Evolutionary conservation across 2,329 filamentous ascomycete genomes (phyloP).

Genomic region (Thielaviopsis populi): DNA sequence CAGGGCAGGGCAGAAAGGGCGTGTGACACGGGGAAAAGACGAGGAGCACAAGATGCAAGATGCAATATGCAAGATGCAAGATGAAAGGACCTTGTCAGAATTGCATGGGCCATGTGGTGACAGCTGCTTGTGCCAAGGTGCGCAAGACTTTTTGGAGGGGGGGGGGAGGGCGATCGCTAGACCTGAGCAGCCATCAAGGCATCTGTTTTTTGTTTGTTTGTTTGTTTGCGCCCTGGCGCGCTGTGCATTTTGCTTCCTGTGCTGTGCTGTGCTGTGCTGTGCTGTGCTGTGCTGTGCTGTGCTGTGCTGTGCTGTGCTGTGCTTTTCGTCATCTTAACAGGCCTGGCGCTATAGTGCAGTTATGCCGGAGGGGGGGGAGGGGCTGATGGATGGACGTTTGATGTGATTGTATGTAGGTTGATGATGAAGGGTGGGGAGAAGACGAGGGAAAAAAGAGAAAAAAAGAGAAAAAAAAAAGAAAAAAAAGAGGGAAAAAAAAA

Average conservation of each 20-base stretch:
- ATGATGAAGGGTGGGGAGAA: neutral
- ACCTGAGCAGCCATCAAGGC: too few species aligned
- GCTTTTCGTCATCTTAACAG: neutral
- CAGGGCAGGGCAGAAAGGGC: neutral
- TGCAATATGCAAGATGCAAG: neutral
- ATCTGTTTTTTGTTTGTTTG: neutral
- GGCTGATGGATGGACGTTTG: too few species aligned
- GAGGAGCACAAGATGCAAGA: neutral
- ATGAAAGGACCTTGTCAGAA: neutral
- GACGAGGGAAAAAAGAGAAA: neutral
- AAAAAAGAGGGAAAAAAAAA: too few species aligned
- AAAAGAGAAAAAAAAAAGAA: neutral
- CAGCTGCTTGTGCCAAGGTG: neutral
- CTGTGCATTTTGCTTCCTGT: neutral
- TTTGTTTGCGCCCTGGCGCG: neutral
- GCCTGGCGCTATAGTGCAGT: neutral
- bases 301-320: neutral
- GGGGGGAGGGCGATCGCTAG: neutral
- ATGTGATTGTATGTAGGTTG: too few species aligned
- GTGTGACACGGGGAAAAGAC: neutral
- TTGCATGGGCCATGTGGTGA: slow-evolving; percentile 9
- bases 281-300: neutral
- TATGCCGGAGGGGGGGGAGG: too few species aligned
- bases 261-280: neutral
- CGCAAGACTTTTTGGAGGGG: neutral